phyloP scores from a whole-genome alignment of 2,329 filamentous ascomycete species.

The Drechslerella dactyloides region DNA sequence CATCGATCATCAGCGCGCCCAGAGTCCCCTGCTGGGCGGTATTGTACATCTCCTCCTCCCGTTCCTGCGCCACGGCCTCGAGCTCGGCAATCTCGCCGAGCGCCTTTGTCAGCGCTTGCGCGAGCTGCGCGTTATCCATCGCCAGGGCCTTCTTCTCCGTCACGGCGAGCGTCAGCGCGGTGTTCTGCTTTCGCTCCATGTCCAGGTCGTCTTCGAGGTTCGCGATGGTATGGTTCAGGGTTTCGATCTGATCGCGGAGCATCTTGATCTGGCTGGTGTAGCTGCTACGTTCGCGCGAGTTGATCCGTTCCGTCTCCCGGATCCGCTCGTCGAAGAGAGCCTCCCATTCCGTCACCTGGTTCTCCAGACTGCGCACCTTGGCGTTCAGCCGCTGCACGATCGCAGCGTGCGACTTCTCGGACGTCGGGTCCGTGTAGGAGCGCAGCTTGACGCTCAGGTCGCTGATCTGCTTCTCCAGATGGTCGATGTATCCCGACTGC shows the following conservation, averaged over 20 bases:
- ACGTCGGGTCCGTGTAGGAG: constrained; percentile 48
- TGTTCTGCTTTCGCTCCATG: constrained; percentile 40
- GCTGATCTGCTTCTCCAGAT: constrained; percentile 44
- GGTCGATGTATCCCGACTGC: constrained; percentile 47
- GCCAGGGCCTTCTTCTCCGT: constrained; percentile 48
- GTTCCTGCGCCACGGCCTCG: constrained; percentile 35
- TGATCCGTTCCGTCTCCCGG: constrained; percentile 40
- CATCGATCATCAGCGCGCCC: constrained; percentile 45
- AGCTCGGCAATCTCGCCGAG: constrained; percentile 46
- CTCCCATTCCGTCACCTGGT: constrained; percentile 50
- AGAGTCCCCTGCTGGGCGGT: constrained; percentile 32
- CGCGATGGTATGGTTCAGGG: constrained; percentile 22
- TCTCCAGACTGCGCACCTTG: constrained; percentile 46
- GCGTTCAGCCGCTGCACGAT: constrained; percentile 47
- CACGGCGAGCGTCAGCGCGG: constrained; percentile 40
- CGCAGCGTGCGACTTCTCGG: constrained; percentile 48
- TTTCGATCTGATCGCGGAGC: constrained; percentile 40
- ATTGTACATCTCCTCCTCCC: constrained; percentile 35
- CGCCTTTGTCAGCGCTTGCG: constrained; percentile 44
- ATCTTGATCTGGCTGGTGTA: constrained; percentile 36
- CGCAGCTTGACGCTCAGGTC: constrained; percentile 42
- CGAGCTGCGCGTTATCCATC: constrained; percentile 46
- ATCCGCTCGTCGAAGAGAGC: constrained; percentile 49
- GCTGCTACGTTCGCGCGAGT: constrained; percentile 35
- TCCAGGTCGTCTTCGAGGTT: constrained; percentile 47